phyloP scores from a whole-genome alignment of 306 rosid genomes.

The Malus orientalis region DNA sequence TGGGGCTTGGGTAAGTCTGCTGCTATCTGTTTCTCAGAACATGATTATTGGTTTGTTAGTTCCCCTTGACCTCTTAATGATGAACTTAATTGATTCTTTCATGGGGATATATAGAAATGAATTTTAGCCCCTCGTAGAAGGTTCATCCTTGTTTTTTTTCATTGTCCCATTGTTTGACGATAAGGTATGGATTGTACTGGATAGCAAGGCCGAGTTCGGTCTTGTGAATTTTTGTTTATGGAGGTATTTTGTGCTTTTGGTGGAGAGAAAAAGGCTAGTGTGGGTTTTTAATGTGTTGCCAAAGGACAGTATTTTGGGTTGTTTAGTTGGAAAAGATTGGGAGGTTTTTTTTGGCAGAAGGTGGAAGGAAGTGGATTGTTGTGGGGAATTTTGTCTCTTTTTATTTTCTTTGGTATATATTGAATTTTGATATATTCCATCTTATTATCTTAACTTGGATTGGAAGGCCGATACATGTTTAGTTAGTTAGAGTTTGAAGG shows the following conservation, averaged over 20 bases:
- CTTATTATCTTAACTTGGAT: not conserved
- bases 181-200: not conserved
- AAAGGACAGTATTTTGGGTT: not conserved
- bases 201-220: not conserved
- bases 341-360: not conserved
- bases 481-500: not conserved
- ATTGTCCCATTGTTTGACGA: not conserved
- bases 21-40: constrained; percentile 9
- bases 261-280: not conserved
- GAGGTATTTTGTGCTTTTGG: not conserved
- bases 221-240: not conserved
- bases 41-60: constrained; percentile 16
- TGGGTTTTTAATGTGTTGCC: not conserved
- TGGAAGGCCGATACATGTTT: not conserved
- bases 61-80: not conserved
- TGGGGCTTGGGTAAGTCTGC: constrained; percentile 93
- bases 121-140: not conserved
- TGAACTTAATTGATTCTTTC: constrained; percentile 6
- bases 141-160: not conserved
- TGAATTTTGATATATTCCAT: not conserved
- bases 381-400: not conserved
- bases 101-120: not conserved
- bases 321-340: not conserved
- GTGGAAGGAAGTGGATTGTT: not conserved
- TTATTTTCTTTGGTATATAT: not conserved